These are phyloP conservation scores for Apophysomyces trapeziformis DNA, from an alignment of 371 early-diverging fungal species.

Conservation along the genomic window DNA sequence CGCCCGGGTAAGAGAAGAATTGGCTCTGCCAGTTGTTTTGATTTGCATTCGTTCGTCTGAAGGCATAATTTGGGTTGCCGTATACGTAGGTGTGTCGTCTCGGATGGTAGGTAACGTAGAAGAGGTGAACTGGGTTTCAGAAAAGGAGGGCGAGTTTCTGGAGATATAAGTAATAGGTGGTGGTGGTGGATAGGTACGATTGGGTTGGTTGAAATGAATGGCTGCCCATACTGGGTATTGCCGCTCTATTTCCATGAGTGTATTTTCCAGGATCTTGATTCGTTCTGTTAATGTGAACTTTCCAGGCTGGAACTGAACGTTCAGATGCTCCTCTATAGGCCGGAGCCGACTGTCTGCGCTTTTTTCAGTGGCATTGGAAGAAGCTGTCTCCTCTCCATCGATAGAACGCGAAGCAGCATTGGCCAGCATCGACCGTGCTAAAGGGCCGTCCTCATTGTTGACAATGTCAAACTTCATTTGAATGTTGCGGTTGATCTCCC, in stretches of 20 bases:
- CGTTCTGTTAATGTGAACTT: slow-evolving; percentile 53
- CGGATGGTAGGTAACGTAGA: neutral
- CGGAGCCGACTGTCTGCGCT: slow-evolving; percentile 48
- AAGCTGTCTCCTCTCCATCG: neutral
- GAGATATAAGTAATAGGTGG: slow-evolving; percentile 43
- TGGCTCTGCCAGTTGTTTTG: slow-evolving; percentile 42
- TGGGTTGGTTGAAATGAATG: slow-evolving; percentile 71
- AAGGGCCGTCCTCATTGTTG: slow-evolving; percentile 76
- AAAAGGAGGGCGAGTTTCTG: slow-evolving; percentile 18
- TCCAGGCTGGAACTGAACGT: slow-evolving; percentile 58
- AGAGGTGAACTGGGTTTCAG: slow-evolving; percentile 15
- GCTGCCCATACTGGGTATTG: slow-evolving; percentile 77
- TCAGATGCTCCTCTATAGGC: slow-evolving; percentile 69
- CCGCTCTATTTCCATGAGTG: slow-evolving; percentile 69
- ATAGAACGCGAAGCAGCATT: slow-evolving; percentile 11
- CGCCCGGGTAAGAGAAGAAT: slow-evolving; percentile 52
- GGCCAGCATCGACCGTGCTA: slow-evolving; percentile 57
- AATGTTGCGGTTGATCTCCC: slow-evolving; percentile 76
- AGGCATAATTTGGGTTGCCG: slow-evolving; percentile 22
- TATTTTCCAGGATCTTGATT: slow-evolving; percentile 70
- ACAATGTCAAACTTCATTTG: slow-evolving; percentile 85
- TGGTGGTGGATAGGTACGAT: slow-evolving; percentile 49
- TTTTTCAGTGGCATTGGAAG: neutral
- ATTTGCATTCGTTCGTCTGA: slow-evolving; percentile 18
- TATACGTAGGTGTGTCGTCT: slow-evolving; percentile 1